These are phyloP conservation scores for Cladosporium sp. DNA, from an alignment of 2,329 filamentous ascomycete genomes.

Conservation along the genomic window DNA sequence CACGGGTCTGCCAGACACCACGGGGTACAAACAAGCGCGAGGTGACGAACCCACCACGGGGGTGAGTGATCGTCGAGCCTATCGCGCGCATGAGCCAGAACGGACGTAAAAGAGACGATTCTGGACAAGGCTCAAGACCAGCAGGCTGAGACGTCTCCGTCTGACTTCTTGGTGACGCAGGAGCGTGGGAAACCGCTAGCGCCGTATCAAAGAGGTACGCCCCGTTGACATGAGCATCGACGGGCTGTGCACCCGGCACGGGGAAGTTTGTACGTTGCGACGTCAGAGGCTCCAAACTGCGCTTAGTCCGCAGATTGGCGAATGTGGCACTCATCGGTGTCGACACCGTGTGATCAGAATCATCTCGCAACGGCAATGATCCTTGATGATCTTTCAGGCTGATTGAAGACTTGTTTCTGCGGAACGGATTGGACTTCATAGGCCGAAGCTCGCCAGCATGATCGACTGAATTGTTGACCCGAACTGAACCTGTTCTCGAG, in stretches of 20 bases:
- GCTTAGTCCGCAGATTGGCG: constrained; percentile 47
- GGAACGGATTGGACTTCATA: constrained; percentile 35
- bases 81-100: constrained; percentile 98
- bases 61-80: constrained; percentile 88
- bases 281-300: constrained; percentile 29
- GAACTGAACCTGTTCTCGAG: constrained; percentile 23
- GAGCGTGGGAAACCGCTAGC: constrained; percentile 26
- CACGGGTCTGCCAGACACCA: constrained; percentile 91
- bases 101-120: constrained; percentile 82
- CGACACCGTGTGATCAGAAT: constrained; percentile 61
- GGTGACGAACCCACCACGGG: constrained; percentile 87
- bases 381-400: constrained; percentile 73
- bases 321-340: constrained; percentile 74
- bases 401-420: constrained; percentile 54
- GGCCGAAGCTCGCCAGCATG: constrained; percentile 27
- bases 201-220: constrained; percentile 75
- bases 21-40: constrained; percentile 88
- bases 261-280: constrained; percentile 40
- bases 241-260: constrained; percentile 52
- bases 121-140: constrained; percentile 86
- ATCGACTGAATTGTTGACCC: constrained; percentile 29
- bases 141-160: constrained; percentile 62
- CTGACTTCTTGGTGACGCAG: constrained; percentile 34
- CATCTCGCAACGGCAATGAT: constrained; percentile 62
- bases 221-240: constrained; percentile 60